Evolutionary conservation across 495 filamentous ascomycete genomes (phyloP), one percentile per base, ranked within the genome.

Genomic region (Hyaloscypha bicolor): DNA sequence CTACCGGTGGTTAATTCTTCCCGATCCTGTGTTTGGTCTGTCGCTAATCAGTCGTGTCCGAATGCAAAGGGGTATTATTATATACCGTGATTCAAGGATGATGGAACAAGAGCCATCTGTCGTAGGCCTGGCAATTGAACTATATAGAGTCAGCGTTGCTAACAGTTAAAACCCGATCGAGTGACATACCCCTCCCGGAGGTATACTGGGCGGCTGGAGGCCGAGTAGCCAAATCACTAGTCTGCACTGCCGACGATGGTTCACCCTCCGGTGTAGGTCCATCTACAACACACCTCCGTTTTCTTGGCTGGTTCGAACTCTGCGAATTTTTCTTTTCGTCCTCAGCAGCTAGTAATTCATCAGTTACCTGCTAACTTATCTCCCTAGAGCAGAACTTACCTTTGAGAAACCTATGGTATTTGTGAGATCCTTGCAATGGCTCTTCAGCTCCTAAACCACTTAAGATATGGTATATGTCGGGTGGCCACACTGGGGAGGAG

Each of bases 351-450:
- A 42, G 45, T 62, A 67, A 67, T 29, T 62, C 45, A 67, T 67
- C 42, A 67, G 65, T 39, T 55, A 25, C 48, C 55, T 62, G 31
- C 45, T 62, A 62, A 62, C 57, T 67, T 67, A 55, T 62, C 39
- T 55, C 39, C 56, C 22, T 56, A 14, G 62, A 62, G 12, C 14
- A 67, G 59, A 67, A 55, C 42, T 62, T 62, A 67, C 65, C 42
- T 67, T 62, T 67, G 30, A 67, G 65, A 67, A 67, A 67, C 32
- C 55, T 25, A 62, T 56, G 31, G 56, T 62, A 67, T 62, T 61
- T 67, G 30, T 25, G 4, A 39, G 65, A 67, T 55, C 48, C 59
- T 56, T 30, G 42, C 45, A 67, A 62, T 31, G 25, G 65, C 65
- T 62, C 30, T 67, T 62, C 45, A 57, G 48, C 52, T 56, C 58